Conservation (phyloP, 345 rosid species). For the Rhizophora apiculata region DNA sequence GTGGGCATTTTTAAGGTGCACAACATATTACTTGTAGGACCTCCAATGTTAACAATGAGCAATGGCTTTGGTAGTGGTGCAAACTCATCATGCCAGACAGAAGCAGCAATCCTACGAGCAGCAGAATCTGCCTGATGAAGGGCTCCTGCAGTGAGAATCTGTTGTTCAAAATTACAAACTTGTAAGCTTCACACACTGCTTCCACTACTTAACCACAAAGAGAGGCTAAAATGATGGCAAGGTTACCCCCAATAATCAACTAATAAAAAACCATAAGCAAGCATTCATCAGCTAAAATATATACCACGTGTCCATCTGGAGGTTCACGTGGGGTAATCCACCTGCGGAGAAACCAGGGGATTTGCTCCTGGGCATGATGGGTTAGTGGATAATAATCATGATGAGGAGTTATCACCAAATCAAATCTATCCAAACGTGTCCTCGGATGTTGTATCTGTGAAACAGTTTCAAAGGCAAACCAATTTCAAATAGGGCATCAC, state of each 20-base stretch:
- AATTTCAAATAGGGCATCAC: conserved; percentile 1
- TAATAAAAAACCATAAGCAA: not conserved
- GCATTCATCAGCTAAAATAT: conserved; percentile 13
- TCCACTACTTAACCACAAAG: not conserved
- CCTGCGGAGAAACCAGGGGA: conserved; percentile 25
- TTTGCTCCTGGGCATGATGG: conserved; percentile 25
- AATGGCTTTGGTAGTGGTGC: conserved; percentile 24
- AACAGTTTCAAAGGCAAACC: conserved; percentile 14
- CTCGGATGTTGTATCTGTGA: conserved; percentile 35
- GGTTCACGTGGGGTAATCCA: conserved; percentile 32
- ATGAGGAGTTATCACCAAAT: conserved; percentile 28
- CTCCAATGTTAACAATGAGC: conserved; percentile 35
- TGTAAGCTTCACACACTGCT: conserved; percentile 19
- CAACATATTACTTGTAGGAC: conserved; percentile 24
- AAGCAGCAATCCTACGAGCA: conserved; percentile 22
- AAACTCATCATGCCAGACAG: conserved; percentile 20
- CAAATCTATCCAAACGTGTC: conserved; percentile 22
- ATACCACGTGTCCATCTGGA: conserved; percentile 30
- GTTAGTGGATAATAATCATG: conserved; percentile 35
- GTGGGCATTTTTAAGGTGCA: too few relatives aligned
- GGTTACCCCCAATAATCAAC: too few relatives aligned
- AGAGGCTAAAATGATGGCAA: not conserved
- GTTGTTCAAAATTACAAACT: conserved; percentile 16
- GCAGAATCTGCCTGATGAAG: conserved; percentile 20
- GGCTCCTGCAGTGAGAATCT: conserved; percentile 31